Base-by-base conservation (phyloP, 805 yeast genomes). In the Myxozyma lipomycoides region DNA sequence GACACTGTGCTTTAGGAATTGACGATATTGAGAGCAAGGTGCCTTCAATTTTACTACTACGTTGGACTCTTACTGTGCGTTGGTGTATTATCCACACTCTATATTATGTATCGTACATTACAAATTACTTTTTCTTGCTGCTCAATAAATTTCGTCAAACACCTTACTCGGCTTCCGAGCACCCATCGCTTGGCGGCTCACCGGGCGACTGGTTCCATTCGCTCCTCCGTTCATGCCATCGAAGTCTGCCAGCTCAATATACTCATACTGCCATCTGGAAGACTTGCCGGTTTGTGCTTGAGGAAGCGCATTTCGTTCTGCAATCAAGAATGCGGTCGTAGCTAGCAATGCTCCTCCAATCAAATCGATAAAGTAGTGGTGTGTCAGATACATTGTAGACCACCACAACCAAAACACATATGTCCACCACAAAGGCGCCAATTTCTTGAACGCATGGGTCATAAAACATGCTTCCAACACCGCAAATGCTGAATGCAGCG, bases 331-430 rank as follows among this genome's bases (percentile, higher is more conserved):
- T 28, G 86, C 82, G 15, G 78, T 67, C 52, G 82, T 76, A 0
- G 95, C 81, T 49, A 93, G 73, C n/a, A 81, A 77, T 1, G 96
- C 91, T 21, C 98, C 98, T n/a, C 87, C 91, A 63, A 87, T 86
- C 46, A 91, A 78, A 66, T 91, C 98, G 53, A 91, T 81, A 64
- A 93, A 93, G 67, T 91, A 91, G 70, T 91, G 98, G 69, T 91
- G 98, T 0, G 97, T 91, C 63, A 91, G 76, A 68, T 91, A 91
- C 98, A 91, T 91, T 15, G 98, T 93, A 45, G 93, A 79, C 95
- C 96, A 93, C 98, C 98, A 91, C 60, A 93, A 76, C 95, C 95
- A 88, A 56, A 81, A 71, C n/a, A 88, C 93, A 66, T 91, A 93
- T 65, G 83, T 75, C 75, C 88, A 86, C 19, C 47, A 25, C 4